Conservation (phyloP, 192 early-diverging fungal genomes). For the Coemansia sp. region DNA sequence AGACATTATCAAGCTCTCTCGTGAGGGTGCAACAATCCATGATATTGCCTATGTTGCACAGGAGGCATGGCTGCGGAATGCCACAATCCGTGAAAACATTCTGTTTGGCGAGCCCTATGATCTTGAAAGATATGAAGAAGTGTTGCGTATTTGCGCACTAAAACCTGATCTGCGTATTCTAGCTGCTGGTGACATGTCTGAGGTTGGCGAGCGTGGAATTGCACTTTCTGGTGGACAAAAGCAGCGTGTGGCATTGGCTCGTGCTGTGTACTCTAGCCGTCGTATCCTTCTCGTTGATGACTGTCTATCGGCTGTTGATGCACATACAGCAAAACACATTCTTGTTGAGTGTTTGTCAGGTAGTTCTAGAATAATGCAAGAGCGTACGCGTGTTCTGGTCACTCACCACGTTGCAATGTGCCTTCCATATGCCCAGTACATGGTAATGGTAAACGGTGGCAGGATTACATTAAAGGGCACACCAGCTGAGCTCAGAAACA, state of each 20-base stretch:
- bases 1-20: slow-evolving; percentile 49
- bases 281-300: slow-evolving; percentile 78
- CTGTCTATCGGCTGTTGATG: slow-evolving; percentile 89
- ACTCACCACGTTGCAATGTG: slow-evolving; percentile 77
- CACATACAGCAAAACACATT: slow-evolving; percentile 84
- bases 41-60: no score
- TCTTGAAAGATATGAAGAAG: slow-evolving; percentile 68
- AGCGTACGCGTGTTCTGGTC: slow-evolving; percentile 79
- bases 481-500: slow-evolving; percentile 4
- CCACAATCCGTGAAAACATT: no score
- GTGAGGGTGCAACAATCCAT: slow-evolving; percentile 35
- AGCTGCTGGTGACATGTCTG: no score
- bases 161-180: slow-evolving; percentile 79
- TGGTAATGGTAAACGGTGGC: slow-evolving; percentile 45
- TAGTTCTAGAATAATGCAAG: slow-evolving; percentile 57
- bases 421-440: slow-evolving; percentile 55
- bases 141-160: slow-evolving; percentile 82
- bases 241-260: slow-evolving; percentile 76
- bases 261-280: slow-evolving; percentile 76
- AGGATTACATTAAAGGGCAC: slow-evolving; percentile 42
- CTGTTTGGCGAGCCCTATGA: slow-evolving; percentile 79
- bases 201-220: slow-evolving; percentile 81
- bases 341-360: slow-evolving; percentile 72
- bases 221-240: slow-evolving; percentile 85
- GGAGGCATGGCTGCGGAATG: no score